Conservation (phyloP, 129 eudicot genomes). For the Gnaphalium uliginosum region DNA sequence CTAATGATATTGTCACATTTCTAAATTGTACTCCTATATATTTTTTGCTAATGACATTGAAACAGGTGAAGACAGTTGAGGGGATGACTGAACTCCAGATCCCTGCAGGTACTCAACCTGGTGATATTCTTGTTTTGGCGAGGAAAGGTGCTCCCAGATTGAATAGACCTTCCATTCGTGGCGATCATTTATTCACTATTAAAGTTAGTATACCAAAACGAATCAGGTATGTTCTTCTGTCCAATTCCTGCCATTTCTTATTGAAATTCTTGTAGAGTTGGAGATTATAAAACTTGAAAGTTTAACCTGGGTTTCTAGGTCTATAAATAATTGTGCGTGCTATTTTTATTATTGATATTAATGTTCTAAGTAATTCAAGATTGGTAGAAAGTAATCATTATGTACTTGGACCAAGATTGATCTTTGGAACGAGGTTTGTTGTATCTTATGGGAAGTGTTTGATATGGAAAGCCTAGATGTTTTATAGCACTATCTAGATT, state of each 20-base stretch:
- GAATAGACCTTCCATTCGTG: slow-evolving; percentile 95
- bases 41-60: slow-evolving; percentile 17
- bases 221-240: slow-evolving; percentile 53
- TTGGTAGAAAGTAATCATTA: not conserved
- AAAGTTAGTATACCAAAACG: slow-evolving; percentile 92
- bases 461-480: not conserved
- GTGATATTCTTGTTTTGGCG: slow-evolving; percentile 92
- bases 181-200: slow-evolving; percentile 85
- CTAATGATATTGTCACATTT: not conserved
- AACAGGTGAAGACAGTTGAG: slow-evolving; percentile 94
- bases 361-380: not conserved
- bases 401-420: not conserved
- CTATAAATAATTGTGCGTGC: not conserved
- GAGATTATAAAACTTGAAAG: not conserved
- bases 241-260: not conserved
- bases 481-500: not conserved
- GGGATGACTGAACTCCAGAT: slow-evolving; percentile 80
- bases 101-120: slow-evolving; percentile 98
- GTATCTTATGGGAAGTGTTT: not conserved
- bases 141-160: slow-evolving; percentile 92
- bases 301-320: not conserved
- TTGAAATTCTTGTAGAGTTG: not conserved
- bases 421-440: not conserved
- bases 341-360: too few relatives aligned
- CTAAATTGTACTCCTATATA: not conserved